Evolutionary conservation across 2,329 filamentous ascomycete genomes (phyloP).

Genomic region (Nothomitra cinnamomea): DNA sequence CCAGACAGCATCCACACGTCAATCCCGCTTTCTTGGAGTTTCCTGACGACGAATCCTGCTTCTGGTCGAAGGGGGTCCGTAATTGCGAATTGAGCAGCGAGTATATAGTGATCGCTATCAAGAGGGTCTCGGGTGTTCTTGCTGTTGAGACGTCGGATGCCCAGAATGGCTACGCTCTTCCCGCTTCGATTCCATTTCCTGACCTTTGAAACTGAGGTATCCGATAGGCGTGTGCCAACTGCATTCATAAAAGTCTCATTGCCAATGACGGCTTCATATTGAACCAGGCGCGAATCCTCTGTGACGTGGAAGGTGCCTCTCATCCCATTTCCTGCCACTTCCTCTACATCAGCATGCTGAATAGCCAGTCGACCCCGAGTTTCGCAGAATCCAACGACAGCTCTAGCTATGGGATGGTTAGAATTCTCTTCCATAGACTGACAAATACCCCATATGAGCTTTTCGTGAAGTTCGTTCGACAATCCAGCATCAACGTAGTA

Average conservation of each 20-base stretch:
- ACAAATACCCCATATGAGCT: slow-evolving; percentile 34
- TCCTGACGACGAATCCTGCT: slow-evolving; percentile 43
- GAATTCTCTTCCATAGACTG: slow-evolving; percentile 52
- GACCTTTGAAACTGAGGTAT: slow-evolving; percentile 10
- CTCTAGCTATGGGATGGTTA: slow-evolving; percentile 57
- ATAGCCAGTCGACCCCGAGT: slow-evolving; percentile 17
- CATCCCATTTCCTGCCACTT: slow-evolving; percentile 56
- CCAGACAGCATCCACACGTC: slow-evolving; percentile 87
- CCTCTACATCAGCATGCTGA: slow-evolving; percentile 33
- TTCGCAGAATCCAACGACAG: slow-evolving; percentile 46
- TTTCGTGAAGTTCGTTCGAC: slow-evolving; percentile 16
- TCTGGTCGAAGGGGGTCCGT: slow-evolving; percentile 69
- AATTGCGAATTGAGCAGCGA: slow-evolving; percentile 55
- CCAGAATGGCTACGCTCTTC: slow-evolving; percentile 25
- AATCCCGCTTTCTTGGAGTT: slow-evolving; percentile 47
- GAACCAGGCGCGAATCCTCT: slow-evolving; percentile 12
- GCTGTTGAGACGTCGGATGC: slow-evolving; percentile 11
- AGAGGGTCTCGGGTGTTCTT: slow-evolving; percentile 13
- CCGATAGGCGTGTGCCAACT: slow-evolving; percentile 8
- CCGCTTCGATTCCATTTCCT: slow-evolving; percentile 25
- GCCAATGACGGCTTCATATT: slow-evolving; percentile 42
- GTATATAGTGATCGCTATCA: slow-evolving; percentile 11
- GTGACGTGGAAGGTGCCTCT: slow-evolving; percentile 33
- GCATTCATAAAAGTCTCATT: slow-evolving; percentile 49
- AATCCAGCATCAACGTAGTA: slow-evolving; percentile 23